Base-by-base conservation (phyloP, 73 alveolate genomes). In the Strombidium stylifer region DNA sequence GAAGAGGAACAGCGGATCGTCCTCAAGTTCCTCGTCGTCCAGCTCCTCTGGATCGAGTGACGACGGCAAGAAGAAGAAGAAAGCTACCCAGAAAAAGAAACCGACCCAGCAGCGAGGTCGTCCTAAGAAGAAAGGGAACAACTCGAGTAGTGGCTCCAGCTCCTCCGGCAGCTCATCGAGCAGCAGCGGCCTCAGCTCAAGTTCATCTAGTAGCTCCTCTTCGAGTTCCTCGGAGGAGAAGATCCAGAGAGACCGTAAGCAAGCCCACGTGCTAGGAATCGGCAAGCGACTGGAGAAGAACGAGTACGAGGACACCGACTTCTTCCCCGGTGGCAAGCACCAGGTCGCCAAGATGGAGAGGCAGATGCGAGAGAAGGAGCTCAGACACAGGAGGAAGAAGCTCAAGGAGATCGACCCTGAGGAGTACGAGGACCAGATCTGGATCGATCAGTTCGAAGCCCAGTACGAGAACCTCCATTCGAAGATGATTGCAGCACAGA, bases 391-490 rank as follows among this genome's bases (percentile, higher is more conserved):
- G 16, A 59, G 59, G 47, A 59, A 40, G 60, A 59, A 59, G 60
- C 25, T 39, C 14, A 69, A 50, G 64, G 64, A 69, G 53, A 69
- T 69, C 6, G 68, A 56, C 36, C 82, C 82, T 0, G 82, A 69
- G 28, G 82, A 69, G 37, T 69, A 69, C 26, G 82, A 69, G 26
- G 82, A 69, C 53, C 65, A 69, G 42, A 37, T 69, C 0, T 69
- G 82, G 82, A 62, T 69, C 25, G 82, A 71, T 20, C 53, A 69
- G 52, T 61, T 69, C 7, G 82, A 69, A 54, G 73, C 82, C 1
- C 56, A 69, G 39, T 69, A 69, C 53, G 82, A 69, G 26, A 58
- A 58, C 23, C 73, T 53, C 18, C 40, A 59, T 40, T 59, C 73
- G 23, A 36, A 58, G 35, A 59, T 59, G 73, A 23, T 59, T 0